A percentile compares a stretch with the other conserved stretches of the same genome.
Evolutionary conservation across 768 basidiomycete genomes (phyloP).

Genomic region (Russula vinacea): DNA sequence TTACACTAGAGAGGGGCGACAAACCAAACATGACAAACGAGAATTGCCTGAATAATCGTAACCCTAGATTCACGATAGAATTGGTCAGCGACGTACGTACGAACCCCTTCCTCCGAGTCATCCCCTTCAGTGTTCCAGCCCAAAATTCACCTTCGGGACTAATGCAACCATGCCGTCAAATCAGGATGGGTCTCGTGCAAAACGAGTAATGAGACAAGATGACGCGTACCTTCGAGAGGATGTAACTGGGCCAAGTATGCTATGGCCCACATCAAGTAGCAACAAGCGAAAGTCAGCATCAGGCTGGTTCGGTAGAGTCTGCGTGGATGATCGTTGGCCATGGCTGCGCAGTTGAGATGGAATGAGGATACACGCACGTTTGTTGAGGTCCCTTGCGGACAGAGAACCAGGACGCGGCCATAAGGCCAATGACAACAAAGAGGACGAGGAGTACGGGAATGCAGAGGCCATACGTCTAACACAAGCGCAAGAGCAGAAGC

Average conservation of each 20-base stretch:
- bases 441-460: conserved; percentile 69
- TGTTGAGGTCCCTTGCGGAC: conserved; percentile 87
- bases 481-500: not conserved
- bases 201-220: too few relatives aligned
- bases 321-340: not conserved
- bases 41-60: not conserved
- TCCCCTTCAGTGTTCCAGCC: conserved; percentile 25
- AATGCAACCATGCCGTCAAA: conserved; percentile 2
- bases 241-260: conserved; percentile 96
- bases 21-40: too few relatives aligned
- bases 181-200: not conserved
- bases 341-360: not conserved
- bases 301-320: conserved; percentile 82
- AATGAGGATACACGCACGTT: conserved; percentile 55
- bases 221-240: conserved; percentile 69
- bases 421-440: conserved; percentile 60
- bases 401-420: conserved; percentile 60
- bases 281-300: conserved; percentile 73
- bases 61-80: not conserved
- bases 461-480: conserved; percentile 56
- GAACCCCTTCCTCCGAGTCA: not conserved
- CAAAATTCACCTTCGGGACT: conserved; percentile 30
- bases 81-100: conserved; percentile 3
- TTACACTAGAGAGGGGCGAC: not conserved
- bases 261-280: conserved; percentile 96